Base-by-base conservation (phyloP, 352 stramenopile species). In the Pythium dissotocum region DNA sequence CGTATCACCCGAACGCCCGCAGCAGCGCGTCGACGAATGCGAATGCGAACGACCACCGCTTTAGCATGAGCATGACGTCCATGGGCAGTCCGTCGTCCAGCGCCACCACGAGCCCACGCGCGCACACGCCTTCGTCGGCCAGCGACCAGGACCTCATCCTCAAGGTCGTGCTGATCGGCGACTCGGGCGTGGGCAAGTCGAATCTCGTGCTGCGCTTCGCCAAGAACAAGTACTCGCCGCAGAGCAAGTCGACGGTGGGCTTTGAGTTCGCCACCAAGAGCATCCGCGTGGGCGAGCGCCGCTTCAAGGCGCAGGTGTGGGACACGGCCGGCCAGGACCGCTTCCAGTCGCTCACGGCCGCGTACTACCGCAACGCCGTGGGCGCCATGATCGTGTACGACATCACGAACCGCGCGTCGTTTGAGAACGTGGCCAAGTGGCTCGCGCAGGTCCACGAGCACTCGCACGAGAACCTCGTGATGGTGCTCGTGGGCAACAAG, bases 351-450 rank as follows among this genome's bases (percentile, higher is more conserved):
- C 85, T 98, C 48, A 97, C 88, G 38, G 78, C 91, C n/a, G 88
- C 91, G 32, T 98, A 97, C 72, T 98, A 97, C 69, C 83, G 88
- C 46, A 95, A 96, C 40, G 90, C 90, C 0, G 88, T 97, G 24
- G 91, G 89, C 30, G 92, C 90, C 40, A 90, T 98, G 80, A 82
- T 98, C 61, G 90, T 98, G 26, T 98, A 98, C 72, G 92, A 98
- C 71, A 93, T 98, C 52, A 97, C 91, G 44, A 91, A 94, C 65
- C 79, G 90, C 58, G 77, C 72, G 26, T 95, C 88, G 26, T 95
- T 95, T 61, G 87, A 95, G 61, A 78, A 94, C 65, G 80, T 95
- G 6, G 79, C 70, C 6, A 79, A 80, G 26, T 95, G 88, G 88
- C 76, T 95, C 61, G 79, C 75, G 6, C 87, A 96, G 61, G 78